These are phyloP conservation scores for Auxenochlorella protothecoides DNA, from an alignment of 139 green algal species.

Conservation along the genomic window DNA sequence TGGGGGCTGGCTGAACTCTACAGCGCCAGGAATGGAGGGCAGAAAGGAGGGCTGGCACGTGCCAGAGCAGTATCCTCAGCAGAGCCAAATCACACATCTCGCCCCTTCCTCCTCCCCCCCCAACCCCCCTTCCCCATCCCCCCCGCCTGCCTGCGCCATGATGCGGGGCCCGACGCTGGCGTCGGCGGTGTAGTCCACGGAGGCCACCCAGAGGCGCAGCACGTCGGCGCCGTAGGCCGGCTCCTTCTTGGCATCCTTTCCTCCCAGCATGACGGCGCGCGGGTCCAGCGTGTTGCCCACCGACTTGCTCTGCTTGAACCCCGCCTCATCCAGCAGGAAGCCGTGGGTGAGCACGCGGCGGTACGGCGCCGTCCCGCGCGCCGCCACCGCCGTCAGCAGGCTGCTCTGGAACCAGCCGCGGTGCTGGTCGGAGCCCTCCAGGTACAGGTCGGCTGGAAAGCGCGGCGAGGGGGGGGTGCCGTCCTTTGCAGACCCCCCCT, in stretches of 20 bases:
- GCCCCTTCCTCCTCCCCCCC: not conserved
- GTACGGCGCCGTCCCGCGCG: constrained; percentile 75
- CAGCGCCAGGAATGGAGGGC: not conserved
- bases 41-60: no score
- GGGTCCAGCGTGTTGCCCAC: constrained; percentile 94
- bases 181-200: constrained; percentile 88
- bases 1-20: not conserved
- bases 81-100: no score
- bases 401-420: constrained; percentile 95
- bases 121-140: not conserved
- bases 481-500: no score
- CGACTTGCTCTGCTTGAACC: constrained; percentile 89
- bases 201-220: constrained; percentile 91
- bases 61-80: no score
- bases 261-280: constrained; percentile 74
- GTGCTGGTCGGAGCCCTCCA: constrained; percentile 97
- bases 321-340: constrained; percentile 41
- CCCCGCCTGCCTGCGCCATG: constrained; percentile 67
- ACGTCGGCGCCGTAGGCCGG: constrained; percentile 87
- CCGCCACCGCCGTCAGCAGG: constrained; percentile 88
- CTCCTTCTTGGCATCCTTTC: constrained; percentile 84
- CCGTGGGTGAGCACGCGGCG: constrained; percentile 87
- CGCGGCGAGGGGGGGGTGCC: constrained; percentile 20
- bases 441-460: constrained; percentile 91
- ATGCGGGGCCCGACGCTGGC: constrained; percentile 76